A percentile compares a stretch with the other conserved stretches of the same genome.
Conservation (phyloP, 805 yeast species). For the Saturnispora silvae region DNA sequence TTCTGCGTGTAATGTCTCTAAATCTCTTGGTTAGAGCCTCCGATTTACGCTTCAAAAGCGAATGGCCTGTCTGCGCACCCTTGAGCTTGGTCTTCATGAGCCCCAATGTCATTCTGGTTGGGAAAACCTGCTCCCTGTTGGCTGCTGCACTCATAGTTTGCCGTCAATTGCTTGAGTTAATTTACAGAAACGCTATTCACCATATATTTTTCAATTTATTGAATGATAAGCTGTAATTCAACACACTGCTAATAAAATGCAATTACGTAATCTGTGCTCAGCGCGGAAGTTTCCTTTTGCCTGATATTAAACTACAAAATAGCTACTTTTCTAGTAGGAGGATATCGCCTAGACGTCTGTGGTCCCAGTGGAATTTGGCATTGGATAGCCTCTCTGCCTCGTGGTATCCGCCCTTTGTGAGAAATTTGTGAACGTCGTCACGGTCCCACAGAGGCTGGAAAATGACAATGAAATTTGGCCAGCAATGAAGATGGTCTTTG, state of each 20-base stretch:
- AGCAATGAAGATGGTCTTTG: neutral
- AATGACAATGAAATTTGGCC: neutral
- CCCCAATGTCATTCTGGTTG: slow-evolving; percentile 95
- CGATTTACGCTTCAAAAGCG: slow-evolving; percentile 85
- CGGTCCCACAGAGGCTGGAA: slow-evolving; percentile 4
- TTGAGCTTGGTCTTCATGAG: slow-evolving; percentile 90
- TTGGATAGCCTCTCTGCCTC: slow-evolving; percentile 6
- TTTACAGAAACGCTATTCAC: slow-evolving; percentile 1
- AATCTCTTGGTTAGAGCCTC: slow-evolving; percentile 95
- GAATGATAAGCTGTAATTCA: neutral
- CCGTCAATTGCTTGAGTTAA: too few species aligned
- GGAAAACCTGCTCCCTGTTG: slow-evolving; percentile 85
- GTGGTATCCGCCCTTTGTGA: neutral
- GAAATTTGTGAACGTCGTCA: neutral
- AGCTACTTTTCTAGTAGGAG: neutral
- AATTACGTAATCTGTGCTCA: slow-evolving; percentile 37
- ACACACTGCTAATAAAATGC: too few species aligned
- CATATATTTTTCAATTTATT: too few species aligned
- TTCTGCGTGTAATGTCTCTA: slow-evolving; percentile 88
- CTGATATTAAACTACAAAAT: too few species aligned
- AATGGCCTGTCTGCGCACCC: slow-evolving; percentile 96
- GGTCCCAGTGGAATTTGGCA: slow-evolving; percentile 10
- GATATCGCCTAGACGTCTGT: slow-evolving; percentile 23
- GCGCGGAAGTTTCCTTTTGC: neutral
- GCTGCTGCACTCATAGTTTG: slow-evolving; percentile 8